Evolutionary conservation across 2,329 filamentous ascomycete genomes (phyloP).

Genomic region (Fusarium circinatum): DNA sequence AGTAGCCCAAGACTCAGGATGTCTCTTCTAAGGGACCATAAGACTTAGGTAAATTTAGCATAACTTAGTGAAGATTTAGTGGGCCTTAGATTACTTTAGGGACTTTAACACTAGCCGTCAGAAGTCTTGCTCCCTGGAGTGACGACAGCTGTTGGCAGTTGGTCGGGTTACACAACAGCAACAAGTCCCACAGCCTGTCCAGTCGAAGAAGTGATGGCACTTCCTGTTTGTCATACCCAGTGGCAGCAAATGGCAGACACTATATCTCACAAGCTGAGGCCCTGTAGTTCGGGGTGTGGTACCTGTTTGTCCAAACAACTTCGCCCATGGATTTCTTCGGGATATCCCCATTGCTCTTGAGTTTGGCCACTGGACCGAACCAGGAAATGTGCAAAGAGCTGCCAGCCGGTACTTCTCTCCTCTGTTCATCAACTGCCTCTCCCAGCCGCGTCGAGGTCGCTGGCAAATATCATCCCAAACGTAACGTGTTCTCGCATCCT

Average conservation of each 20-base stretch:
- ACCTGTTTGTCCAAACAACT: accelerated
- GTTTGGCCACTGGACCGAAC: accelerated
- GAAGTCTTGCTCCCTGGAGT: background rate
- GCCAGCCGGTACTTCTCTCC: accelerated
- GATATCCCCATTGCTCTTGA: accelerated
- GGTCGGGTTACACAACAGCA: background rate
- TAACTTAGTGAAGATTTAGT: background rate
- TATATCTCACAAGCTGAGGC: accelerated
- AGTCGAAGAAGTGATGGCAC: background rate
- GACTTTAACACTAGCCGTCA: accelerated
- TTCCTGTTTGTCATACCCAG: accelerated
- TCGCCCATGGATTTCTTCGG: accelerated
- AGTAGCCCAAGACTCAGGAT: background rate
- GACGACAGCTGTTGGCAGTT: background rate
- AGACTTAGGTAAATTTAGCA: background rate
- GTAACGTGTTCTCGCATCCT: accelerated
- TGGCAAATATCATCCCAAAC: background rate
- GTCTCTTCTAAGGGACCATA: background rate
- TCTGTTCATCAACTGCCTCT: background rate
- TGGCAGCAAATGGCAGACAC: accelerated
- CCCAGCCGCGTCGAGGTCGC: accelerated
- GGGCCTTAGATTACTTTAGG: accelerated
- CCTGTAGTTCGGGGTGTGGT: background rate
- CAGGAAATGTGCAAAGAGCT: accelerated
- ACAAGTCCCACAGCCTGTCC: no score